Evolutionary conservation across 208 protist genomes (phyloP).

Genomic region (Naegleria fowleri): DNA sequence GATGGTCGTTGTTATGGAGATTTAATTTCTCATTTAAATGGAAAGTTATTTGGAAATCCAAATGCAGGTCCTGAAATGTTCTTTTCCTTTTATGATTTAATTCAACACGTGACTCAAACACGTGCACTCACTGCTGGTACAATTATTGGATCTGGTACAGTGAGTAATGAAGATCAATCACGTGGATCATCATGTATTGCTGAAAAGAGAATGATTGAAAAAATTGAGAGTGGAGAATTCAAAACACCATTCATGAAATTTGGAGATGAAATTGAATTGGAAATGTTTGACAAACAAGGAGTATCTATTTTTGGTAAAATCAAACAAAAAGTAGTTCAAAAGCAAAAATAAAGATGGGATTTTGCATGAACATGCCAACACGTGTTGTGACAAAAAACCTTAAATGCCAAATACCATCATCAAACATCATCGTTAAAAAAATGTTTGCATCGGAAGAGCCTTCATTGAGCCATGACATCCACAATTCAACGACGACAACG

Average conservation of each 20-base stretch:
- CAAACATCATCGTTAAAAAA: too few species aligned
- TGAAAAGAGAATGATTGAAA: constrained; percentile 31
- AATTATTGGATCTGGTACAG: constrained; percentile 22
- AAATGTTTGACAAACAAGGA: background rate
- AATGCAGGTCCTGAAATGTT: constrained; percentile 23
- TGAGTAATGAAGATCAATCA: constrained; percentile 14
- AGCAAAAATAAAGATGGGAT: background rate
- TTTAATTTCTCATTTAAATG: constrained; percentile 6
- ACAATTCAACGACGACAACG: too few species aligned
- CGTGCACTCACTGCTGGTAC: constrained; percentile 15
- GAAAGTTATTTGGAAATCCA: constrained; percentile 15
- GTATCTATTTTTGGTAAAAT: background rate
- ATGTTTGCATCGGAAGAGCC: too few species aligned
- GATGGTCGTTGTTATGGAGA: constrained; percentile 2
- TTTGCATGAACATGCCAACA: background rate
- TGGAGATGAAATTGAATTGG: constrained; percentile 12
- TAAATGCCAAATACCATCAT: too few species aligned
- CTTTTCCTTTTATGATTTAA: constrained; percentile 23
- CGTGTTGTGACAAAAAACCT: too few species aligned
- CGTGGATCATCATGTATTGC: background rate
- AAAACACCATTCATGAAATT: constrained; percentile 26
- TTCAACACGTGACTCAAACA: constrained; percentile 25
- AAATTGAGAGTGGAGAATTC: constrained; percentile 21
- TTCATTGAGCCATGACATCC: too few species aligned
- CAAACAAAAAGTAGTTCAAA: background rate